Evolutionary conservation across 805 yeast species (phyloP).

Genomic region (Kregervanrija delftensis): DNA sequence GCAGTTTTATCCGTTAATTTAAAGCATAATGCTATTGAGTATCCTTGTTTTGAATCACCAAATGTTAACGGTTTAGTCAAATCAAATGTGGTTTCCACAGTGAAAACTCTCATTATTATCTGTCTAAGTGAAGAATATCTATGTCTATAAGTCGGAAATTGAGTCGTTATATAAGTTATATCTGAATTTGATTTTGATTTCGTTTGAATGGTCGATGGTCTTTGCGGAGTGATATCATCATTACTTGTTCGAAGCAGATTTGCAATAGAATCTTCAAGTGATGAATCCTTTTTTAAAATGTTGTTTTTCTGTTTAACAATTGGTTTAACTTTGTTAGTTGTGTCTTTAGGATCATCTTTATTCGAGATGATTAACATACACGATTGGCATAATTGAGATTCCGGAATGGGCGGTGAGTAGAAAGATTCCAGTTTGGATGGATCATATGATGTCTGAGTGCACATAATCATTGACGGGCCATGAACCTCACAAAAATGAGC

Average conservation of each 20-base stretch:
- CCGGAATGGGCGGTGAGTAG: constrained; percentile 34
- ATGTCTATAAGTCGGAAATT: constrained; percentile 48
- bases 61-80: constrained; percentile 53
- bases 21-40: constrained; percentile 53
- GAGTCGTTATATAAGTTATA: constrained; percentile 43
- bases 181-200: constrained; percentile 11
- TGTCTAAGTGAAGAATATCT: constrained; percentile 51
- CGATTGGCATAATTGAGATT: constrained; percentile 42
- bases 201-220: constrained; percentile 9
- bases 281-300: too few relatives aligned
- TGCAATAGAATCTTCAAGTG: too few relatives aligned
- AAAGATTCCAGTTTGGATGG: constrained; percentile 11
- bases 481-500: constrained; percentile 78
- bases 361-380: constrained; percentile 36
- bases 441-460: constrained; percentile 40
- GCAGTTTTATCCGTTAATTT: constrained; percentile 60
- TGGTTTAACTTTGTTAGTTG: too few relatives aligned
- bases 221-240: neutral
- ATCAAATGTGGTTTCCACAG: constrained; percentile 60
- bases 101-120: constrained; percentile 54
- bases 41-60: constrained; percentile 57
- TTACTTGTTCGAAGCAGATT: too few relatives aligned
- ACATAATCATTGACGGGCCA: constrained; percentile 62
- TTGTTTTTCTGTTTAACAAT: too few relatives aligned
- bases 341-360: too few relatives aligned